Evolutionary conservation across 257 asterid species (phyloP), one percentile per base, ranked within the genome.

Genomic region (Petunia secreta): DNA sequence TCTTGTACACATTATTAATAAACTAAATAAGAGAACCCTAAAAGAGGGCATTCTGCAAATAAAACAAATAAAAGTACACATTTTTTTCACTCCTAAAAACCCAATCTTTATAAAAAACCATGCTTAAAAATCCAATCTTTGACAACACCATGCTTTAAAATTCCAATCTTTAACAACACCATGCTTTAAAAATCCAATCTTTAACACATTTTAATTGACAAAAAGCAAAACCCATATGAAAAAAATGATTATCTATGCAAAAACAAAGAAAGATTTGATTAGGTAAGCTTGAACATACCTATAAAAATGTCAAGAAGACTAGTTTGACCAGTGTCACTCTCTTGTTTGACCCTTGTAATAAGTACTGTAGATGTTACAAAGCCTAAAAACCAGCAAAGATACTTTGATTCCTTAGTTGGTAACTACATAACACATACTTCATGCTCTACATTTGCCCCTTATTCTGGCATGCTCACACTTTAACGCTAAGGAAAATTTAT

Each of bases 331-430:
- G 85, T 80, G 65, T 59, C 65, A 59, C 65, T 59, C 39, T 59
- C 39, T 59, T 59, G 39, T 59, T 59, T 25, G 16, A 73, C 63
- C 62, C 62, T 50, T 73, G 43, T 36, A 52, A 5, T 69, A 62
- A 41, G 39, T 4, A 6, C 40, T 46, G 41, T 39, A 53, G 77
- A 36, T 59, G 63, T 77, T 48, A 63, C 59, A 46, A 41, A 53
- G 66, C 59, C 76, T 86, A 57, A 76, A 76, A 76, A 80, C 83
- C 78, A 71, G 79, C 76, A 53, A 80, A 83, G 86, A 85, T 80
- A 64, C 91, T 80, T 83, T 85, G 83, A 77, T 84, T 81, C 78
- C 83, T 73, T 79, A 87, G 84, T 81, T 81, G 82, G 86, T 79
- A 85, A 85, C 75, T 66, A 77, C 60, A 71, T 46, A 25, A 80